These are phyloP conservation scores for Aspergillus pseudoglaucus DNA, from an alignment of 2,329 filamentous ascomycete genomes.

Conservation along the genomic window DNA sequence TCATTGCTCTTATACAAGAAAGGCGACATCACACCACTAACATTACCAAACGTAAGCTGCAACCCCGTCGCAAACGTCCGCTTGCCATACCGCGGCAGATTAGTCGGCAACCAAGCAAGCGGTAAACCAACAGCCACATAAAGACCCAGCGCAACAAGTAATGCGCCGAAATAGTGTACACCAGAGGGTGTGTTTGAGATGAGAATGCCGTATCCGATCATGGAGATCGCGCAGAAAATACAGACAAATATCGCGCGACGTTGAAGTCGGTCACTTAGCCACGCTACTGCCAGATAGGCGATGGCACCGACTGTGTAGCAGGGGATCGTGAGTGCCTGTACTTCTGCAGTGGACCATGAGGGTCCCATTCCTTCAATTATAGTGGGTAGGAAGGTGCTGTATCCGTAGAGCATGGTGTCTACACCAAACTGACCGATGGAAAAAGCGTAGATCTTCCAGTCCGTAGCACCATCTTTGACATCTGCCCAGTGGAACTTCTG, in stretches of 20 bases:
- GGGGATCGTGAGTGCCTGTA: constrained; percentile 71
- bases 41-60: constrained; percentile 65
- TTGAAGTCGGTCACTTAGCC: constrained; percentile 62
- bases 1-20: constrained; percentile 48
- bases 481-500: constrained; percentile 56
- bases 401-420: constrained; percentile 73
- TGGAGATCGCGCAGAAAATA: constrained; percentile 55
- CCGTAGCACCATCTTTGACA: constrained; percentile 59
- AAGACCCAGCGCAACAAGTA: constrained; percentile 67
- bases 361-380: constrained; percentile 65
- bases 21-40: constrained; percentile 65
- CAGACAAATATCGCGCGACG: constrained; percentile 59
- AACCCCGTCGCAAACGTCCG: constrained; percentile 65
- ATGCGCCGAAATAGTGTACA: constrained; percentile 69
- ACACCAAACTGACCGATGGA: constrained; percentile 64
- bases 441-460: constrained; percentile 72
- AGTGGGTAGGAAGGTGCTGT: constrained; percentile 70
- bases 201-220: constrained; percentile 63
- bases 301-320: constrained; percentile 68
- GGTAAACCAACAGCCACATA: constrained; percentile 56
- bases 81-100: constrained; percentile 69
- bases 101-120: constrained; percentile 56
- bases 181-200: constrained; percentile 54
- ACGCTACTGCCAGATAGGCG: constrained; percentile 60
- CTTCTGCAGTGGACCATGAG: constrained; percentile 55